Base-by-base conservation (phyloP, 2,329 filamentous ascomycete genomes). In the Pseudocercospora fijiensis region DNA sequence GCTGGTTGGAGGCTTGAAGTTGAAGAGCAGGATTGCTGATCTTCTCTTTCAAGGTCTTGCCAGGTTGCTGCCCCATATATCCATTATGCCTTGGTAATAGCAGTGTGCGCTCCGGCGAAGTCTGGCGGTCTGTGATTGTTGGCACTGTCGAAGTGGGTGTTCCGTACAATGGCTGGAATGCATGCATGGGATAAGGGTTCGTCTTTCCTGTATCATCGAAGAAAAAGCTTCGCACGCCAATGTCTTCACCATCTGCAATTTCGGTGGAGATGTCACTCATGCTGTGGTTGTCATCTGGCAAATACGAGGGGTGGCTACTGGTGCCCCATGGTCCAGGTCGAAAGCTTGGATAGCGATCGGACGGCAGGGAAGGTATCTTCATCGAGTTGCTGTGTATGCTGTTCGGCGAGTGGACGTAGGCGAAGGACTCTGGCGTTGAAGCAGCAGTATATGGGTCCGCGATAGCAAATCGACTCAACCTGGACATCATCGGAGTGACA, bases 251-350 rank as follows among this genome's bases (percentile, higher is more conserved):
- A n/a, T 83, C 79, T 60, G 82, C 80, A 30, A 82, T 76, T 52
- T 84, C 83, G 20, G 84, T 77, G 3, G 83, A 84, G 24, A 84
- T 74, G 55, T 86, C 85, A 61, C 84, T 86, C 30, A 85, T 72
- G 53, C 82, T 82, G 66, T 85, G 80, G 60, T 83, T 82, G 45
- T 85, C 83, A 61, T 83, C 78, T 4, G 84, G 77, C 3, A 84
- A 72, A 69, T 84, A 84, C 0, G 83, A 84, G n/a, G 69, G 75
- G 16, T 57, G 61, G 4, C n/a, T 59, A 22, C 53, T 55, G 5
- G 41, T 51, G n/a, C 47, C 55, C 63, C 66, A 65, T 1, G 64
- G 61, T n/a, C 61, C 64, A n/a, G 62, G 62, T n/a, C 59, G 62
- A 28, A 62, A 70, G 61, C 66, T 69, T 4, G 67, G 62, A 30